Evolutionary conservation across 768 basidiomycete genomes (phyloP).

Genomic region (Tephrocybe sp.): DNA sequence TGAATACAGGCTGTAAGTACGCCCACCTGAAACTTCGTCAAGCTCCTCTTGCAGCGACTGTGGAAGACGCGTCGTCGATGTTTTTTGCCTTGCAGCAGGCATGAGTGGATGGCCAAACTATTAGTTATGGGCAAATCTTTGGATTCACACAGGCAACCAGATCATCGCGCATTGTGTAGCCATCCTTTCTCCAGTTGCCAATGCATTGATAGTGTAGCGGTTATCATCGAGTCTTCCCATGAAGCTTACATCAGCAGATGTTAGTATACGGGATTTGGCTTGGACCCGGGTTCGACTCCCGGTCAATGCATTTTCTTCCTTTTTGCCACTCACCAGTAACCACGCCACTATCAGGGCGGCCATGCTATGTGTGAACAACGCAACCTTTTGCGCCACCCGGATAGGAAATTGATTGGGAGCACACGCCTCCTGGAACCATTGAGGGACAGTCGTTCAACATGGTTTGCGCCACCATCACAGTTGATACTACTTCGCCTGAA

Average conservation of each 20-base stretch:
- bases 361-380: too few species aligned
- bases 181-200: background rate
- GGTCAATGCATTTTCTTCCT: slow-evolving; percentile 39
- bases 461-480: too few species aligned
- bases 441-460: too few species aligned
- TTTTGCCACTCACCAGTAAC: background rate
- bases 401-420: too few species aligned
- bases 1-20: background rate
- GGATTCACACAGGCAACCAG: too few species aligned
- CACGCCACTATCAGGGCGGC: too few species aligned
- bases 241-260: background rate
- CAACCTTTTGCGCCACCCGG: too few species aligned
- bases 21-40: slow-evolving; percentile 19
- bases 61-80: slow-evolving; percentile 39
- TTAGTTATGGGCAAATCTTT: background rate
- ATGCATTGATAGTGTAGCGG: slow-evolving; percentile 70
- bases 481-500: too few species aligned
- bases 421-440: too few species aligned
- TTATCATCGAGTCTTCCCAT: slow-evolving; percentile 88
- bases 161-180: background rate
- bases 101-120: slow-evolving; percentile 1
- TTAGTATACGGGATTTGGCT: slow-evolving; percentile 26
- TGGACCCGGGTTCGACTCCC: slow-evolving; percentile 56
- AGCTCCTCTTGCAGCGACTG: slow-evolving; percentile 32
- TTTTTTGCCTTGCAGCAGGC: slow-evolving; percentile 30